These are phyloP conservation scores for Pythium grandisporangium DNA, from an alignment of 352 stramenopile genomes.

Conservation along the genomic window DNA sequence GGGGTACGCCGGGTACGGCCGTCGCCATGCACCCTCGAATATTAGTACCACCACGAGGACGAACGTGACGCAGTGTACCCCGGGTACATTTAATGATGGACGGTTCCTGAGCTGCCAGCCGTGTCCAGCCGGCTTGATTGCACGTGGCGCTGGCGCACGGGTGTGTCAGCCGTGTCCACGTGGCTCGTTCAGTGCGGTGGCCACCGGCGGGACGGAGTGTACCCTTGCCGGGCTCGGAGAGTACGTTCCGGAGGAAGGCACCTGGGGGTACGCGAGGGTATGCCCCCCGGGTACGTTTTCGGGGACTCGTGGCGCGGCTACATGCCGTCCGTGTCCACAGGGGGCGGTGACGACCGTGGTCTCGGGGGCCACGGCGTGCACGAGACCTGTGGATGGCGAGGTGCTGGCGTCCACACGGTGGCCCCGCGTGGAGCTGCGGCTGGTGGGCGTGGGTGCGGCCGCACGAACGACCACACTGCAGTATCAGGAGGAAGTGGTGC, in stretches of 20 bases:
- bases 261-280: constrained; percentile 11
- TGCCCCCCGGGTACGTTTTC: constrained; percentile 21
- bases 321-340: constrained; percentile 18
- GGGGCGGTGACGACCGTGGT: constrained; percentile 24
- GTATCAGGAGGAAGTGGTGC: constrained; percentile 1
- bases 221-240: constrained; percentile 16
- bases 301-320: constrained; percentile 8
- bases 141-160: too few relatives aligned
- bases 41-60: background rate
- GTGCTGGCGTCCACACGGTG: constrained; percentile 26
- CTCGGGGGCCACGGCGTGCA: constrained; percentile 16
- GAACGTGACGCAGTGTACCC: constrained; percentile 6
- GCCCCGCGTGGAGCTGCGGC: constrained; percentile 1
- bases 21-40: background rate
- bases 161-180: constrained; percentile 17
- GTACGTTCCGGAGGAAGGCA: constrained; percentile 21
- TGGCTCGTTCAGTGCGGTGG: constrained; percentile 17
- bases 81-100: constrained; percentile 14
- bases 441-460: constrained; percentile 1
- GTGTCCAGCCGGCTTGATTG: too few relatives aligned
- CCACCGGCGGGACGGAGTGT: constrained; percentile 15
- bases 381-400: constrained; percentile 18
- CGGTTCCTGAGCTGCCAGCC: constrained; percentile 8
- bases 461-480: background rate
- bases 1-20: background rate